These are phyloP conservation scores for Fusarium verrucosum DNA, from an alignment of 2,329 filamentous ascomycete genomes.

Conservation along the genomic window DNA sequence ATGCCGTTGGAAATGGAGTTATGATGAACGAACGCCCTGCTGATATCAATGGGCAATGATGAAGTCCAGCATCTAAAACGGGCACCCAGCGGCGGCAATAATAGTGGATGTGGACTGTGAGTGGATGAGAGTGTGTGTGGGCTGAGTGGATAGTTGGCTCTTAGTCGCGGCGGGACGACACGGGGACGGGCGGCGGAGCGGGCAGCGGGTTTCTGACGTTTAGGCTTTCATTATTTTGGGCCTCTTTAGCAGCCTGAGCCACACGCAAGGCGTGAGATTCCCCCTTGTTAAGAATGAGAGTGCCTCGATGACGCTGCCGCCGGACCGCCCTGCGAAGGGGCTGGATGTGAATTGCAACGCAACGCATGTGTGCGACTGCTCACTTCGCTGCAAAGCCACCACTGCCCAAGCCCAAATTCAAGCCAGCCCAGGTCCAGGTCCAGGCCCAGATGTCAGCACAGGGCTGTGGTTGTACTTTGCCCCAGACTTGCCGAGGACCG, in stretches of 20 bases:
- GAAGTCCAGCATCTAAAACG: constrained; percentile 36
- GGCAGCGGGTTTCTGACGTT: constrained; percentile 33
- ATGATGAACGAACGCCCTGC: constrained; percentile 36
- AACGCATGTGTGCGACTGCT: constrained; percentile 29
- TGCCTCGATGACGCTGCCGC: constrained; percentile 31
- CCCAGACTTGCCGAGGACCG: constrained; percentile 37
- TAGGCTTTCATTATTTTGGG: constrained; percentile 33
- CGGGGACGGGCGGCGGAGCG: constrained; percentile 35
- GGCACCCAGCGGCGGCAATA: constrained; percentile 33
- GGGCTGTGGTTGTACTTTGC: constrained; percentile 41
- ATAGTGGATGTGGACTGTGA: constrained; percentile 36
- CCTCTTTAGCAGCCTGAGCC: constrained; percentile 37
- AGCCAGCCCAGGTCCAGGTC: constrained; percentile 13
- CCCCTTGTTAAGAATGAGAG: constrained; percentile 13
- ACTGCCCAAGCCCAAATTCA: constrained; percentile 23
- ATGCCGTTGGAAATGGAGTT: constrained; percentile 32
- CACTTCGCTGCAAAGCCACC: constrained; percentile 40
- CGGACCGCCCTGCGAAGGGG: constrained; percentile 35
- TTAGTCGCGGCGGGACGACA: constrained; percentile 38
- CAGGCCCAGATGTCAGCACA: constrained; percentile 37
- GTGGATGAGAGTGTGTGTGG: constrained; percentile 38
- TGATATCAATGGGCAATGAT: constrained; percentile 42
- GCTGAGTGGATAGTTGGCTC: constrained; percentile 41
- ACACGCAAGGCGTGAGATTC: constrained; percentile 30
- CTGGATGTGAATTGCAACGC: constrained; percentile 30